Conservation (phyloP, 1,284 basidiomycete species). For the Marasmius tenuissimus region DNA sequence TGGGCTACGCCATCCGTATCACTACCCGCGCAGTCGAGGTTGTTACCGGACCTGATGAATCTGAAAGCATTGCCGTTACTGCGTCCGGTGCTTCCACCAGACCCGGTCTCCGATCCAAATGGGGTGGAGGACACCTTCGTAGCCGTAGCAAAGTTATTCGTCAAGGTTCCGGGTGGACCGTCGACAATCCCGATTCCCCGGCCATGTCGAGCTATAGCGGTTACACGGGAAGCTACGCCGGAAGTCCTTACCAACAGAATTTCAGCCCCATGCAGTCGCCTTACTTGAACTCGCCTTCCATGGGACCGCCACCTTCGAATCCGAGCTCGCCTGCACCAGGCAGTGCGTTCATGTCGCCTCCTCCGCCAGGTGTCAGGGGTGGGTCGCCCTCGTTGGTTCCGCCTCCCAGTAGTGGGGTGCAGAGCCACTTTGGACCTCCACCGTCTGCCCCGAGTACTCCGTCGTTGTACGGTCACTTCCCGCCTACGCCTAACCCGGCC, state of each 20-base stretch:
- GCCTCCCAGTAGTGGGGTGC: constrained; percentile 2
- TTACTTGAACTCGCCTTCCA: constrained; percentile 31
- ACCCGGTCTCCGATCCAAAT: constrained; percentile 42
- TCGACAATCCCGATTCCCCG: constrained; percentile 15
- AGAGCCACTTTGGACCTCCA: constrained; percentile 8
- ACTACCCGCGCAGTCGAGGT: constrained; percentile 65
- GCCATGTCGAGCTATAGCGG: constrained; percentile 3
- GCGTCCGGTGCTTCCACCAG: constrained; percentile 45
- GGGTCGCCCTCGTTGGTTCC: not conserved
- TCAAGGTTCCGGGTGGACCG: constrained; percentile 18
- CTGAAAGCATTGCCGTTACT: constrained; percentile 64
- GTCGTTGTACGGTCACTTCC: constrained; percentile 32
- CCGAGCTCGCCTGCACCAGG: not conserved
- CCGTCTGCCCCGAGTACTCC: constrained; percentile 22
- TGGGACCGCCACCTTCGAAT: constrained; percentile 28
- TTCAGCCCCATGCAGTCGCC: constrained; percentile 30
- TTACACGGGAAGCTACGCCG: constrained; percentile 30
- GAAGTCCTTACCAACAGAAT: constrained; percentile 25
- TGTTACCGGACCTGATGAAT: constrained; percentile 62
- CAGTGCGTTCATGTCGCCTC: not conserved
- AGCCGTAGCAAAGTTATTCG: constrained; percentile 23
- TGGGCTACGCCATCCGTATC: constrained; percentile 73
- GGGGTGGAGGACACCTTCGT: constrained; percentile 40
- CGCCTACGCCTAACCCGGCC: constrained; percentile 36
- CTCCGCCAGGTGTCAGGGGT: not conserved